phyloP scores from a whole-genome alignment of 1,284 basidiomycete genomes.

The Boletellus dicymbophilus region DNA sequence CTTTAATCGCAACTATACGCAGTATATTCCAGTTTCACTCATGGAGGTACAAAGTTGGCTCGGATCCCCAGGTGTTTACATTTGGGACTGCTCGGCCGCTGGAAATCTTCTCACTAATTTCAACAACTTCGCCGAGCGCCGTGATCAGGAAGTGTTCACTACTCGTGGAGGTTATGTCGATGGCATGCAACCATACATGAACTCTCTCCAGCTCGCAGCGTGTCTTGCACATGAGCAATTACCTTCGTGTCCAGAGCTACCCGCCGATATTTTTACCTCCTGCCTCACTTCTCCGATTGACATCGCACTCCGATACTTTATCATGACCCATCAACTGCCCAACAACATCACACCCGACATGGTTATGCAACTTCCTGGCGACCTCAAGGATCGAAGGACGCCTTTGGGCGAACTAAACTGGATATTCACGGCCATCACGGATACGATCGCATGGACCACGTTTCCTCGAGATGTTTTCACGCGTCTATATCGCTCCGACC shows the following conservation, averaged over 20 bases:
- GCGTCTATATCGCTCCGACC: conserved; percentile 92
- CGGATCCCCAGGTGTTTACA: conserved; percentile 94
- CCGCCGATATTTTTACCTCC: conserved; percentile 96
- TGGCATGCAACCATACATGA: conserved; percentile 75
- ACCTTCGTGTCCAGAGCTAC: conserved; percentile 95
- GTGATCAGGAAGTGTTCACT: conserved; percentile 77
- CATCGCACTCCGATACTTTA: conserved; percentile 93
- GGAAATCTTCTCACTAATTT: conserved; percentile 94
- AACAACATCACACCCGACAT: conserved; percentile 83
- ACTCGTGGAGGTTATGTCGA: conserved; percentile 62
- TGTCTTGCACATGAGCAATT: conserved; percentile 92
- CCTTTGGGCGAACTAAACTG: conserved; percentile 98
- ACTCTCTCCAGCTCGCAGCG: conserved; percentile 95
- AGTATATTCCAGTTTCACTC: conserved; percentile 96
- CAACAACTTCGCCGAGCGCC: conserved; percentile 82
- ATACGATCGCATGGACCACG: conserved; percentile 99
- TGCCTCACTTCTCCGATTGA: conserved; percentile 99
- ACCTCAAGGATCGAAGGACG: conserved; percentile 94
- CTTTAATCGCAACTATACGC: conserved; percentile 97
- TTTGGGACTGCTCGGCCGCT: conserved; percentile 98
- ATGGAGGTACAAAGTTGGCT: conserved; percentile 93
- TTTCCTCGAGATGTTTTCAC: conserved; percentile 95
- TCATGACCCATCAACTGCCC: conserved; percentile 87
- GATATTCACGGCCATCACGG: conserved; percentile 99
- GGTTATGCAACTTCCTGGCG: conserved; percentile 95